These are phyloP conservation scores for Pseudogymnoascus sp. DNA, from an alignment of 2,329 filamentous ascomycete species.

Conservation along the genomic window DNA sequence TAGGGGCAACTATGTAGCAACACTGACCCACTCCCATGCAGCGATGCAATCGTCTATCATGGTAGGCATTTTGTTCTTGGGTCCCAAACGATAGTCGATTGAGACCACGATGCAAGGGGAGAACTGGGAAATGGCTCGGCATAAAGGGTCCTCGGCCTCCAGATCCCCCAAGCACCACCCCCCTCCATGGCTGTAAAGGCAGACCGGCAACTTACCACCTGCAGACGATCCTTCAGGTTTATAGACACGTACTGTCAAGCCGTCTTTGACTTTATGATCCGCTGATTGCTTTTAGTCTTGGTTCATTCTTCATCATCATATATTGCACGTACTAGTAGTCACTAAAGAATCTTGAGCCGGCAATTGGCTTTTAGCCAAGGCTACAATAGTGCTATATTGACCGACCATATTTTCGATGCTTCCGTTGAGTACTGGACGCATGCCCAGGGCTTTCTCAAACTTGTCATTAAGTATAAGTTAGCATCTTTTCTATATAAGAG, in stretches of 20 bases:
- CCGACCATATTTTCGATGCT: slow-evolving; percentile 13
- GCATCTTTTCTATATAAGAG: not conserved
- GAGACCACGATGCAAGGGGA: slow-evolving; percentile 28
- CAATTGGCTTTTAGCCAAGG: slow-evolving; percentile 13
- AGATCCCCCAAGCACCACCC: slow-evolving; percentile 29
- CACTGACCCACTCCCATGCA: slow-evolving; percentile 19
- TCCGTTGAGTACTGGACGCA: slow-evolving; percentile 16
- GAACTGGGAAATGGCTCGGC: slow-evolving; percentile 25
- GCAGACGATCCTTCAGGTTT: slow-evolving; percentile 13
- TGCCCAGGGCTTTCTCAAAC: slow-evolving; percentile 18
- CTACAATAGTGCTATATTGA: slow-evolving; percentile 15
- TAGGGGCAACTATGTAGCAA: not conserved
- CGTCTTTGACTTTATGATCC: not conserved
- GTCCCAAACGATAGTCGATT: slow-evolving; percentile 27
- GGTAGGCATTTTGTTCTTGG: slow-evolving; percentile 21
- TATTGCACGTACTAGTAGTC: slow-evolving; percentile 2
- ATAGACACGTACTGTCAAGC: slow-evolving; percentile 17
- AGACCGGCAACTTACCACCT: slow-evolving; percentile 24
- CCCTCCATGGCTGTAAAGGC: slow-evolving; percentile 30
- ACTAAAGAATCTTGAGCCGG: slow-evolving; percentile 15
- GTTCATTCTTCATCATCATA: not conserved
- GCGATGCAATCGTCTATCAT: slow-evolving; percentile 23
- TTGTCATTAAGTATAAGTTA: slow-evolving; percentile 6
- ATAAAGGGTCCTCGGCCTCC: slow-evolving; percentile 29
- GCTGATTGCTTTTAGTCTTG: not conserved